Evolutionary conservation across 2,329 filamentous ascomycete genomes (phyloP), one percentile per base, ranked within the genome.

Genomic region (Spiromastix sp.): DNA sequence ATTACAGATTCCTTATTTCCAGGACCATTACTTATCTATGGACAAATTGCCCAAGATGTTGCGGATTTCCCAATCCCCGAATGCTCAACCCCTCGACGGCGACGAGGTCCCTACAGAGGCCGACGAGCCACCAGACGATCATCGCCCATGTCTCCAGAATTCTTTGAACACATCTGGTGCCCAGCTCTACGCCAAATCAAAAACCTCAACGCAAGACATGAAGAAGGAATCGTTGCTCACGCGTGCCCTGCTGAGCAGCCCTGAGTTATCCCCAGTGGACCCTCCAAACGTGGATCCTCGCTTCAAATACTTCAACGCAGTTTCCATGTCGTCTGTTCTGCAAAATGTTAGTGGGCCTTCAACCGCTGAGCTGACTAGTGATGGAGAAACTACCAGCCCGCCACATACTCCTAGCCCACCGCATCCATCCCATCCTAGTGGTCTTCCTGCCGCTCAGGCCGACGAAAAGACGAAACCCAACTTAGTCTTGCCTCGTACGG

Each of bases 341-440:
- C 48, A 79, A 55, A 89, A 80, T 52, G 66, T 77, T 46, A 94
- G 86, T 61, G 63, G 81, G 40, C 72, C 83, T 30, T 94, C 87
- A 2, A 93, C 85, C 3, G 83, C 83, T 24, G 89, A 95, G 45
- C 70, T 96, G 38, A 95, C 86, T n/a, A 95, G 87, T 59, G 91
- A 95, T 51, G 91, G 84, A 39, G 87, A 85, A 40, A 65, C 93
- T 40, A 93, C 87, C 12, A 95, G 85, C 50, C 86, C 89, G 27
- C 84, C 85, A 22, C 85, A 77, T 56, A 89, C 85, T 0, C 85
- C 87, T 1, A 96, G 89, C 52, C 89, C 91, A 12, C 85, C 85
- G n/a, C 68, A 80, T 2, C 70, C 77, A 1, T 45, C 59, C 36
- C 58, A 56, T 24, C 54, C 57, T 41, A 46, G 50, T 41, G 38